A percentile compares a stretch with the other conserved stretches of the same genome.
These are phyloP conservation scores for Maudiozyma barnettii DNA, from an alignment of 805 yeast genomes.

Conservation along the genomic window DNA sequence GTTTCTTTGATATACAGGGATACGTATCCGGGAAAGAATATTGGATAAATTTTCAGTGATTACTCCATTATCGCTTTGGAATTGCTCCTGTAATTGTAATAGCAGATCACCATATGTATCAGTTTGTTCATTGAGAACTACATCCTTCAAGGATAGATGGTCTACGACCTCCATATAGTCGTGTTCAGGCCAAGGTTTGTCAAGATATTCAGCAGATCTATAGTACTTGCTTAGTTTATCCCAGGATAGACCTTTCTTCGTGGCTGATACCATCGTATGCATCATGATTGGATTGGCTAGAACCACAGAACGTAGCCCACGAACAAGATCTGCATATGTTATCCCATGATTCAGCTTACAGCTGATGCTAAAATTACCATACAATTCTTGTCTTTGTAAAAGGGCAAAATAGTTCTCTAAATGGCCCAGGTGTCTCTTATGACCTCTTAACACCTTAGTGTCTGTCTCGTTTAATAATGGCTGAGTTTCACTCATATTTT, in stretches of 20 bases:
- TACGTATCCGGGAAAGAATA: conserved; percentile 8
- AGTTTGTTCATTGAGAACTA: conserved; percentile 17
- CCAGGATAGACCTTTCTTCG: conserved; percentile 10
- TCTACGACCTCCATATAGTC: conserved; percentile 18
- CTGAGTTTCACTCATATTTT: not conserved
- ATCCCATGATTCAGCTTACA: conserved; percentile 12
- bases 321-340: conserved; percentile 4
- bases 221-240: conserved; percentile 15
- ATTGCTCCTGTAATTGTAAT: conserved; percentile 6
- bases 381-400: conserved; percentile 18
- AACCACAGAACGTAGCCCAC: conserved; percentile 12
- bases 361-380: conserved; percentile 16
- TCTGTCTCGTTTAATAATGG: not conserved
- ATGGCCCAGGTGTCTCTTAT: conserved; percentile 25
- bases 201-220: conserved; percentile 14
- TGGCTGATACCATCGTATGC: conserved; percentile 12
- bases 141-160: conserved; percentile 11
- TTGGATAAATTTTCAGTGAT: conserved; percentile 9
- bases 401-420: conserved; percentile 22
- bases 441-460: conserved; percentile 15
- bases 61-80: conserved; percentile 7
- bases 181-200: conserved; percentile 13
- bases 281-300: conserved; percentile 16
- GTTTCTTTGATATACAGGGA: conserved; percentile 11
- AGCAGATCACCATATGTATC: conserved; percentile 9